Conservation (phyloP, 139 green algal genomes). For the Closterium sp. region DNA sequence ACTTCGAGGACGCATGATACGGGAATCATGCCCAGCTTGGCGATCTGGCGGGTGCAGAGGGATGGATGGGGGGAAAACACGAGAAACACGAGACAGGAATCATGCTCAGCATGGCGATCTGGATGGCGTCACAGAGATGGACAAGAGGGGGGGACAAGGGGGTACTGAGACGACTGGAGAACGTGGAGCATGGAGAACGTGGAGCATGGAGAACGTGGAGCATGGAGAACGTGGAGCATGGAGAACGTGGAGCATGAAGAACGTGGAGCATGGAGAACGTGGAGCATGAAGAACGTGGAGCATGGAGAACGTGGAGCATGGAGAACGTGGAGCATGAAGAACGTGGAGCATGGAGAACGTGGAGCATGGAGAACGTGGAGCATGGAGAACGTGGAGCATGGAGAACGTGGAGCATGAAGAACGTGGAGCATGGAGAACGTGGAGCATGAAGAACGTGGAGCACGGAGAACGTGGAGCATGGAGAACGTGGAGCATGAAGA, state of each 20-base stretch:
- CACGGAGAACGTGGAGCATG: too few species aligned
- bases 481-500: conserved; percentile 55
- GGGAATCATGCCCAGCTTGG: conserved; percentile 93
- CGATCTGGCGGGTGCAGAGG: conserved; percentile 66
- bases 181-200: too few species aligned
- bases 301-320: conserved; percentile 61
- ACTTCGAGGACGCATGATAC: conserved; percentile 84
- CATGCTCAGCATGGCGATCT: conserved; percentile 90
- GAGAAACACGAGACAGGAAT: conserved; percentile 74
- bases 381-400: conserved; percentile 61
- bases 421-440: conserved; percentile 47
- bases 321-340: conserved; percentile 55
- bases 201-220: too few species aligned
- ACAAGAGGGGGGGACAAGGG: background rate
- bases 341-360: conserved; percentile 61
- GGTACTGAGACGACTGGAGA: background rate
- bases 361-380: conserved; percentile 53
- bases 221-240: conserved; percentile 61
- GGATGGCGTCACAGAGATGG: too few species aligned
- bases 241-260: conserved; percentile 61
- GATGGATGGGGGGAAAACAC: background rate
- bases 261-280: conserved; percentile 47
- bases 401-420: conserved; percentile 61
- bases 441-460: conserved; percentile 60
- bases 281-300: conserved; percentile 60